Evolutionary conservation across 768 basidiomycete species (phyloP), one percentile per base, ranked within the genome.

Genomic region (Naematelia aurantialba): DNA sequence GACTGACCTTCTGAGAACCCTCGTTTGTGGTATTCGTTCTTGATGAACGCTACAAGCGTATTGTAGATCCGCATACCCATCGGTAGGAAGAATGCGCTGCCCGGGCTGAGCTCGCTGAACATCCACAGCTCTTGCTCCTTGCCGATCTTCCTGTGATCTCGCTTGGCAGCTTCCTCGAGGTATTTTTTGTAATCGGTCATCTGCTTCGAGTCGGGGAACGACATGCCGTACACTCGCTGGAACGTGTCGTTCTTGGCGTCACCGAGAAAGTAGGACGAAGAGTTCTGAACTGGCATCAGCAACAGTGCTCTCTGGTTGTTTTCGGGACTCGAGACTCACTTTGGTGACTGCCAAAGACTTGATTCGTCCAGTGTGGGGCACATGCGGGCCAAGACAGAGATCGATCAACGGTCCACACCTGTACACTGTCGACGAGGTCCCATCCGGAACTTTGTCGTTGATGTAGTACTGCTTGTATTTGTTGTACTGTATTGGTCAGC

Each of bases 331-430:
- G 12, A 12, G 19, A 47, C 78, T 49, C 53, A 89, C 91, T 81
- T 99, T 99, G 61, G 91, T 93, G 68, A 99, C 83, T 84, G 94
- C 91, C 76, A 98, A 85, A 0, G 94, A 87, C 82, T 98, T 99
- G 81, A 99, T 97, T 73, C 86, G 89, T 45, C 93, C 93, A 2
- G 96, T 97, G 79, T 98, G 91, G 12, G 96, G 94, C 59, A 99
- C 90, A 77, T 99, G 96, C 22, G 96, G 96, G 29, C 96, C 96
- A 34, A 93, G 82, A 72, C 96, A 99, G 34, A 99, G 83, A 79
- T 99, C 96, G 56, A 99, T 86, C 87, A 99, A 91, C 42, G 96
- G 93, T 30, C 96, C 96, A 75, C 96, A 98, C 52, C 94, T 89
- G 80, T 98, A 99, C 17, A 99, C 92, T 10, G 96, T 99, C 45